These are phyloP conservation scores for Panaeolus cyanescens DNA, from an alignment of 768 basidiomycete genomes.

Conservation along the genomic window DNA sequence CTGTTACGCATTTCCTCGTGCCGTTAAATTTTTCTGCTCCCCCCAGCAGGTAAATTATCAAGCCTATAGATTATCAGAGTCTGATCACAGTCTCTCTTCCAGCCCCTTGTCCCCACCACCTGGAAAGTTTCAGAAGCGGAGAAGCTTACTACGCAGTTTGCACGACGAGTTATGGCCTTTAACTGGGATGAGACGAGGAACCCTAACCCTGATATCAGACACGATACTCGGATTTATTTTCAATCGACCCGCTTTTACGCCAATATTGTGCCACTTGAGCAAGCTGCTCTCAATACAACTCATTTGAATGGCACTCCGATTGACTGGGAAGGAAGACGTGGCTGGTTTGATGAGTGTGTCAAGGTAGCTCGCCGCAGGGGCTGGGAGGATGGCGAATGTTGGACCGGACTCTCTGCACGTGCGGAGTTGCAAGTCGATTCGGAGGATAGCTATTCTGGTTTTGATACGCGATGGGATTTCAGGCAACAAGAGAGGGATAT, in stretches of 20 bases:
- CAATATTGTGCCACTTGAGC: neutral
- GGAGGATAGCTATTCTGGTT: neutral
- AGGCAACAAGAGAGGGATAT: neutral
- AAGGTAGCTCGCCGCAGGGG: neutral
- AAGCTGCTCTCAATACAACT: neutral
- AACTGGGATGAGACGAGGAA: neutral
- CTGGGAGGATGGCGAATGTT: slow-evolving; percentile 3
- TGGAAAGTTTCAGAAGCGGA: neutral
- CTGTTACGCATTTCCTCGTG: neutral
- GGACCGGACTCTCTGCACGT: neutral
- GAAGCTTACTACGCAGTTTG: neutral
- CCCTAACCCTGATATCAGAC: neutral
- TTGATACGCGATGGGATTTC: neutral
- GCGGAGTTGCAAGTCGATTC: neutral
- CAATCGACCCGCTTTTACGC: neutral
- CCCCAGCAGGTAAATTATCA: neutral
- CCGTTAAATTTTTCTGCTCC: neutral
- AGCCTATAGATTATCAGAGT: neutral
- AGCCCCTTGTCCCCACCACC: neutral
- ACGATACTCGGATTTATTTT: neutral
- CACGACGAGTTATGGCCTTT: neutral
- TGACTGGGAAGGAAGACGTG: neutral
- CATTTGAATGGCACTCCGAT: neutral
- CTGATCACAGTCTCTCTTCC: neutral
- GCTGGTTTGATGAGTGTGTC: slow-evolving; percentile 7